These are phyloP conservation scores for Amanita subjunquillea DNA, from an alignment of 768 basidiomycete genomes.

Conservation along the genomic window DNA sequence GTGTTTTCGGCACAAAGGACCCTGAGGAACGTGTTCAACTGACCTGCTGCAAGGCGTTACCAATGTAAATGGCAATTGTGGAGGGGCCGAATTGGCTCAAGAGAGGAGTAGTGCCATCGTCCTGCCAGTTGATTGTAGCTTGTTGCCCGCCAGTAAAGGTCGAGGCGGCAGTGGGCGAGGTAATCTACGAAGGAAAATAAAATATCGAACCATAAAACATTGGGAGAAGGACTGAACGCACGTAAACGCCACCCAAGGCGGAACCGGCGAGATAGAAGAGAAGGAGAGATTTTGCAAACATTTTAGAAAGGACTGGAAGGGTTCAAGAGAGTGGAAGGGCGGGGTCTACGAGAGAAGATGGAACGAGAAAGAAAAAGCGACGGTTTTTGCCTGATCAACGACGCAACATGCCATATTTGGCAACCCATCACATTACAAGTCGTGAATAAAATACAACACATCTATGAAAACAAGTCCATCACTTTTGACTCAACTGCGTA, in stretches of 20 bases:
- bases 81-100: conserved; percentile 41
- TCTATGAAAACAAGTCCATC: not conserved
- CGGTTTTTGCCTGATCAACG: not conserved
- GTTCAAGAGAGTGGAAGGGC: not conserved
- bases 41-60: conserved; percentile 56
- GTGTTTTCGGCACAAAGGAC: not conserved
- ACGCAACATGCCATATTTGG: no score
- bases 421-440: no score
- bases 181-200: conserved; percentile 34
- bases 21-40: not conserved
- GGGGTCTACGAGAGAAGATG: not conserved
- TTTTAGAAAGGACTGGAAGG: not conserved
- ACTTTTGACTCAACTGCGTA: conserved; percentile 1
- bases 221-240: not conserved
- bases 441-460: no score
- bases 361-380: not conserved
- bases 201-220: not conserved
- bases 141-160: conserved; percentile 38
- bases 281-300: not conserved
- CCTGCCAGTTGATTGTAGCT: conserved; percentile 48
- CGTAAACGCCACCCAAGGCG: not conserved
- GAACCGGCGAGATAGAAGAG: not conserved
- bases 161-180: conserved; percentile 37
- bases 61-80: conserved; percentile 50
- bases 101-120: conserved; percentile 35